Evolutionary conservation across 1,284 basidiomycete species (phyloP), one percentile per base, ranked within the genome.

Genomic region (Trichosporon coremiiforme): DNA sequence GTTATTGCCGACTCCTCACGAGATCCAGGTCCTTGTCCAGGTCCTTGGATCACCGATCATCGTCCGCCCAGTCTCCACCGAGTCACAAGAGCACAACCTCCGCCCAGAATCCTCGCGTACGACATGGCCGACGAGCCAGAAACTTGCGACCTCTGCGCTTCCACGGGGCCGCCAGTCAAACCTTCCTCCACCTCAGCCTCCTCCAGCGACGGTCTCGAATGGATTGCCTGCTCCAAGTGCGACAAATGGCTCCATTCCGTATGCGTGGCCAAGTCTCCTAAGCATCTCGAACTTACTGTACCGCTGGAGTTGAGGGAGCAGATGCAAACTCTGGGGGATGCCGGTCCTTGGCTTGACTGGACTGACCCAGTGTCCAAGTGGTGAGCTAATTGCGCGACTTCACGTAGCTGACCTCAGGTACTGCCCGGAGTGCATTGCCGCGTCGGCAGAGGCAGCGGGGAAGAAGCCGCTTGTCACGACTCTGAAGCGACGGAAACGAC

Each of bases 211-310:
- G 69, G 71, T 13, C 71, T 81, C 35, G 70, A 73, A 25, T 84
- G 83, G 83, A 78, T 84, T 66, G 79, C 75, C 5, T 84, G 83
- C 65, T 74, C 75, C 13, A 79, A 78, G 60, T 84, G 83, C 70
- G 55, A 71, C 22, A 75, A 65, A 17, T 84, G 83, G 83, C 79
- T 76, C 41, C 83, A 84, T 73, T 74, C 79, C 0, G 78, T 75
- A 17, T 84, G 83, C 66, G 68, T 82, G 1, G 36, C 77, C 2
- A 66, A 70, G 1, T 67, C 65, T 1, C 71, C 72, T 2, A 73
- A 72, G 0, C 66, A 66, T 12, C 45, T 68, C 41, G 66, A 63
- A 9, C 53, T 33, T 7, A 77, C 77, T 0, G 68, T 82, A 13
- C 83, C 82, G 0, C 33, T 63, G 0, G 71, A 68, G 36, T 66